Conservation (phyloP, 176 grass and related monocot genomes). For the Chrysopogon serrulatus region DNA sequence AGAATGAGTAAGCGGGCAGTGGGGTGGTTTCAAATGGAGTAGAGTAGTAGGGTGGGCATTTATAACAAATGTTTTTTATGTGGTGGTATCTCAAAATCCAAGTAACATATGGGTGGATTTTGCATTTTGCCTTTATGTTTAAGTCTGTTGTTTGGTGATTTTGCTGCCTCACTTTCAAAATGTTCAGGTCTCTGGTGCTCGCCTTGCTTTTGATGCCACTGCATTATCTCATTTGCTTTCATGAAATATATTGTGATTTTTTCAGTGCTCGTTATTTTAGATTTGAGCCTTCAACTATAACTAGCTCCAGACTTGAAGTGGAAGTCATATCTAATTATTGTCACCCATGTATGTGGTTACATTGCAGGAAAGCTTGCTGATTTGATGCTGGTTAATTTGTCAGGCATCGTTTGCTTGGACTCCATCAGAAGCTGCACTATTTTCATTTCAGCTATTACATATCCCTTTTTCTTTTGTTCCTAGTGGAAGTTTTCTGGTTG, state of each 20-base stretch:
- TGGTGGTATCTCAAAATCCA: not conserved
- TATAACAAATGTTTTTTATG: not conserved
- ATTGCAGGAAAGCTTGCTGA: conserved; percentile 2
- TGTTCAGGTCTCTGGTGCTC: not conserved
- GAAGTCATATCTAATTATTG: not conserved
- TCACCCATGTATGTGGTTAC: not conserved
- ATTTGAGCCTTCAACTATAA: conserved; percentile 13
- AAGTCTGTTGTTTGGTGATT: not conserved
- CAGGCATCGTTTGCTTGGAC: conserved; percentile 3
- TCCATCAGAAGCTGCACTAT: not conserved
- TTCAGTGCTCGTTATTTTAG: not conserved
- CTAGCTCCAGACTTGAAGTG: not conserved
- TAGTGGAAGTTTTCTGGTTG: not conserved
- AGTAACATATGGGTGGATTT: not conserved
- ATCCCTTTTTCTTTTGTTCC: not conserved
- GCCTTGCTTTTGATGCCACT: not conserved
- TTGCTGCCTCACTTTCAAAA: not conserved
- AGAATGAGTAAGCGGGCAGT: not conserved
- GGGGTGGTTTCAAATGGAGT: not conserved
- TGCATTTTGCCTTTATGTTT: not conserved
- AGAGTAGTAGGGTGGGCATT: not conserved
- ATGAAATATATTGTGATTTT: not conserved
- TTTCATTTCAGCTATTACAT: not conserved
- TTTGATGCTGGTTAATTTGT: conserved; percentile 19
- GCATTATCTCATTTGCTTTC: not conserved